These are phyloP conservation scores for Coffea humblotiana DNA, from an alignment of 305 asterid species.

Conservation along the genomic window DNA sequence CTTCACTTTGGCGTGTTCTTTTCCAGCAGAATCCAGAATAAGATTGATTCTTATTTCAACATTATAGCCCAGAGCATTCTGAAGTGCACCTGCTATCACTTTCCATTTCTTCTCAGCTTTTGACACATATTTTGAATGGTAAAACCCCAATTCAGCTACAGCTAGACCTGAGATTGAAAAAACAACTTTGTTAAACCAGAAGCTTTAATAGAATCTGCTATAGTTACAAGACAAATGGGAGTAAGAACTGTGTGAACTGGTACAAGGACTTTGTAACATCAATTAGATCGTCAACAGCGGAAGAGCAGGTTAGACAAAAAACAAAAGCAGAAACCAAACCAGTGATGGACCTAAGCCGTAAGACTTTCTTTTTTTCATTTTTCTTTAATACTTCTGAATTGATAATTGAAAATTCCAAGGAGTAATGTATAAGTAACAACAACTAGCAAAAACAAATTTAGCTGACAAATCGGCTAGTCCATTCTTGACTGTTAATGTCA, in stretches of 20 bases:
- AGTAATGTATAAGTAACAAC: not conserved
- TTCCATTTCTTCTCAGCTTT: conserved; percentile 88
- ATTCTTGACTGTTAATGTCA: not conserved
- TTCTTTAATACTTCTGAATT: not conserved
- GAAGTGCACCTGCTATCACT: conserved; percentile 66
- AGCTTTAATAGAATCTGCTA: not conserved
- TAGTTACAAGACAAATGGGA: not conserved
- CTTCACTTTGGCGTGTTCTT: conserved; percentile 34
- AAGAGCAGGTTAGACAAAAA: not conserved
- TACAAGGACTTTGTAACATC: not conserved
- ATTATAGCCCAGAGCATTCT: conserved; percentile 50
- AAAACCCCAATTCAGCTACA: conserved; percentile 67
- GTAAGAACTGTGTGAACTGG: not conserved
- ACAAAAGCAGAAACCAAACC: not conserved
- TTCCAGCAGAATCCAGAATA: conserved; percentile 24
- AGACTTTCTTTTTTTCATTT: too few species aligned
- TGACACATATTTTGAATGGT: conserved; percentile 46
- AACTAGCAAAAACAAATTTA: not conserved
- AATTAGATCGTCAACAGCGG: not conserved
- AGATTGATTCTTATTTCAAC: conserved; percentile 71
- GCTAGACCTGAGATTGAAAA: conserved; percentile 46
- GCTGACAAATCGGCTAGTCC: not conserved
- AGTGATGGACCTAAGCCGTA: not conserved
- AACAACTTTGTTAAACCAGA: not conserved
- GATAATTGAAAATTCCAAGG: not conserved